Evolutionary conservation across 1,284 basidiomycete genomes (phyloP), one percentile per base, ranked within the genome.

Genomic region (Trichosporon coremiiforme): DNA sequence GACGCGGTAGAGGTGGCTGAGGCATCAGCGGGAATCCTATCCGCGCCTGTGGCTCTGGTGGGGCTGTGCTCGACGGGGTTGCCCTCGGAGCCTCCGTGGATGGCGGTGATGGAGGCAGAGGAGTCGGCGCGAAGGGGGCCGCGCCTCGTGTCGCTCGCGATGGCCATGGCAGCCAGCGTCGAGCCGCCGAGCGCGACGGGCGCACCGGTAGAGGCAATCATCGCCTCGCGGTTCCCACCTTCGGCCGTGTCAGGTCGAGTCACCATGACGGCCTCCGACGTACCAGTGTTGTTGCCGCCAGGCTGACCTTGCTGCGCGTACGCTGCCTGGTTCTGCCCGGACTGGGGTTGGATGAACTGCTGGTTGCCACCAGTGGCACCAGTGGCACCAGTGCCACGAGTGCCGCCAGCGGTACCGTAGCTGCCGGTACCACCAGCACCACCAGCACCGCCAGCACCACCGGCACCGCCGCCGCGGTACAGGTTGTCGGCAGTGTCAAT

Each of bases 41-140:
- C 50, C 20, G 50, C 50, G 84, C 13, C n/a, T n/a, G 35, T 31
- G 55, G 35, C 20, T 6, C 20, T 8, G 41, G 36, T 20, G 47
- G 45, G 22, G 31, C 20, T 20, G 29, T 57, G 55, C 29, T 67
- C 41, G n/a, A 31, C 60, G 17, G 68, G 66, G 38, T 74, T 66
- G 10, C 82, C 82, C 53, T 78, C 75, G 62, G 75, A 69, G 2
- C 82, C 82, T 50, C 75, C 74, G 57, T 78, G 73, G 68, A 83
- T 83, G 8, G 82, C 82, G 25, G 80, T 83, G 22, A 80, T 75
- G 38, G 75, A 77, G 0, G 80, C 77, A 2, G 74, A 36, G 36
- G 78, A 79, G 35, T 71, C 74, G 7, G 78, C 76, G 10, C 80
- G 74, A 22, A 80, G 78, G 29, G 75, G 74, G 20, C 70, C 75